These are phyloP conservation scores for Sarocladiaceae sp. DNA, from an alignment of 2,329 filamentous ascomycete species.

Conservation along the genomic window DNA sequence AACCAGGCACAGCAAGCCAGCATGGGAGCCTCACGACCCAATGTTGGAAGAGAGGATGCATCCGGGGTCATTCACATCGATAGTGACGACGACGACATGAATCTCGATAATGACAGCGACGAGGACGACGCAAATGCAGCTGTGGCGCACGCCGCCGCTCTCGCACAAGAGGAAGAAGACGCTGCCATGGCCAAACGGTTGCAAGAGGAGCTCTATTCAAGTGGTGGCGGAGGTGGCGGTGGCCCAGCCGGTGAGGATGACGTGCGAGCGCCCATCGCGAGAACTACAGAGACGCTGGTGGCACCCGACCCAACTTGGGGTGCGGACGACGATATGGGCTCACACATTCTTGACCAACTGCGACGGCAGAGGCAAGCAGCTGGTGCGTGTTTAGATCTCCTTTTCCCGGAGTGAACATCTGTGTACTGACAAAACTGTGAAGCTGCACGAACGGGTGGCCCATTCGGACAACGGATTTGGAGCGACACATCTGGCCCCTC, in stretches of 20 bases:
- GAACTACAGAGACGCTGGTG: conserved; percentile 87
- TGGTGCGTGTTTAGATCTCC: conserved; percentile 20
- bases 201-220: conserved; percentile 85
- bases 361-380: conserved; percentile 37
- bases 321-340: conserved; percentile 48
- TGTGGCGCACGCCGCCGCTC: conserved; percentile 33
- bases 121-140: conserved; percentile 35
- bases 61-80: conserved; percentile 64
- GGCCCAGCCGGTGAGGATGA: conserved; percentile 44
- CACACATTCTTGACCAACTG: conserved; percentile 63
- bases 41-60: conserved; percentile 28
- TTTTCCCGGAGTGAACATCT: neutral
- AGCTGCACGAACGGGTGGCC: conserved; percentile 23
- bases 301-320: conserved; percentile 55
- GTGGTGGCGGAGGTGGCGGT: conserved; percentile 34
- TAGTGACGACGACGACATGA: conserved; percentile 54
- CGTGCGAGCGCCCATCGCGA: conserved; percentile 84
- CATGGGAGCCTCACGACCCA: conserved; percentile 13
- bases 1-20: conserved; percentile 18
- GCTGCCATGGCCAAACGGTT: conserved; percentile 87
- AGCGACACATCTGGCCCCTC: conserved; percentile 20
- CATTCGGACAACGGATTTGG: conserved; percentile 37
- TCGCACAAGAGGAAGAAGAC: conserved; percentile 75
- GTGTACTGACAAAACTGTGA: neutral
- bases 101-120: conserved; percentile 32